Evolutionary conservation across 116 monocot genomes (phyloP).

Genomic region (Iris pallida): DNA sequence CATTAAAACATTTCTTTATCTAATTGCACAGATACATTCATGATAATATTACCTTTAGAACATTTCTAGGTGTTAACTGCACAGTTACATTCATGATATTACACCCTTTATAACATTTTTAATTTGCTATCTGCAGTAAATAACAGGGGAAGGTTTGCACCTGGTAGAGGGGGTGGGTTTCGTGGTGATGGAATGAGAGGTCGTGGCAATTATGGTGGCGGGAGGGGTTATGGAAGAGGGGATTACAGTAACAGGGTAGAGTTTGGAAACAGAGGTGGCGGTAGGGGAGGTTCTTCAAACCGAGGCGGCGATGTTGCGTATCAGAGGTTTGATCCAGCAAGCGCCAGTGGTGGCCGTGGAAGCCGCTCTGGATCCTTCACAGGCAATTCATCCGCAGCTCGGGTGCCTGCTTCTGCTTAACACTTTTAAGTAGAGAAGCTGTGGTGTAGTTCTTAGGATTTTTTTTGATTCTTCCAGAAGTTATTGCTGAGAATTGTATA

Average conservation of each 20-base stretch:
- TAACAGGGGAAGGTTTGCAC: constrained; percentile 41
- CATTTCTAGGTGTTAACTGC: too few species aligned
- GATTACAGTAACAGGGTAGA: constrained; percentile 34
- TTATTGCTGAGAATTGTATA: too few species aligned
- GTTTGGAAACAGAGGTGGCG: constrained; percentile 47
- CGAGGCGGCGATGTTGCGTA: constrained; percentile 38
- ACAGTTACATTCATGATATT: too few species aligned
- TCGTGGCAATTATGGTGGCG: constrained; percentile 40
- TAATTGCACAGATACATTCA: too few species aligned
- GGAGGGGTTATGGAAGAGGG: constrained; percentile 49
- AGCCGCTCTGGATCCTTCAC: not conserved
- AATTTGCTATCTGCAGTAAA: constrained; percentile 17
- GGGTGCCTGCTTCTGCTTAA: not conserved
- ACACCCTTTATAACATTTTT: too few species aligned
- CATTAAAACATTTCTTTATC: too few species aligned
- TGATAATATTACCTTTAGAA: too few species aligned
- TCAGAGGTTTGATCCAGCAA: constrained; percentile 36
- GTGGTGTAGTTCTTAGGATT: too few species aligned
- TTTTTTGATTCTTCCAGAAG: too few species aligned
- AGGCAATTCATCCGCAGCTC: not conserved
- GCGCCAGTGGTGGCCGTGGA: constrained; percentile 18
- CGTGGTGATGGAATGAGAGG: constrained; percentile 43
- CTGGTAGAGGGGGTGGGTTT: constrained; percentile 54
- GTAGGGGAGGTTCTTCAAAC: constrained; percentile 29
- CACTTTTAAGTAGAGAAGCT: too few species aligned